A percentile compares a stretch with the other conserved stretches of the same genome.
Conservation (phyloP, 2,329 filamentous ascomycete genomes). For the Colletotrichum salicis region DNA sequence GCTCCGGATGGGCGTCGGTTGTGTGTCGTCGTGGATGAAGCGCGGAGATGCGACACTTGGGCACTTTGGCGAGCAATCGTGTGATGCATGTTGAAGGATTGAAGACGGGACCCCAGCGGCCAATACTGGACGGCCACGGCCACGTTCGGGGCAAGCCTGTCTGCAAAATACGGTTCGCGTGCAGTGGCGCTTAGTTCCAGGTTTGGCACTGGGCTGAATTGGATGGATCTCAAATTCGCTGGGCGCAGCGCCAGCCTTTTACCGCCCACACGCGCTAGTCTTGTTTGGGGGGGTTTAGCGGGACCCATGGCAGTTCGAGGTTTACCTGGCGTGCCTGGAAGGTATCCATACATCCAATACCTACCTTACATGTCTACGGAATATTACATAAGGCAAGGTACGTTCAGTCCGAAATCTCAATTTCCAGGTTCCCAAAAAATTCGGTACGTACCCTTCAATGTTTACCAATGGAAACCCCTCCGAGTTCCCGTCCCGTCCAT, state of each 20-base stretch:
- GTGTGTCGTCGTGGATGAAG: conserved; percentile 14
- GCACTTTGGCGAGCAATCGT: conserved; percentile 25
- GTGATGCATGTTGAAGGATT: conserved; percentile 38
- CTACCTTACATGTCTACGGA: no score
- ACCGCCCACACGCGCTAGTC: conserved; percentile 28
- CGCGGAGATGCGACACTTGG: conserved; percentile 29
- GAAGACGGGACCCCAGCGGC: conserved; percentile 28
- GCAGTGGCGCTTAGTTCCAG: conserved; percentile 31
- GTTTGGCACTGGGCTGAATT: conserved; percentile 15
- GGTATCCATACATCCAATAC: no score
- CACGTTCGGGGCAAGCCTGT: conserved; percentile 22
- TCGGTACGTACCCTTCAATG: conserved; percentile 1
- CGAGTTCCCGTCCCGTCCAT: background rate
- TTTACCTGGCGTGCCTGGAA: no score
- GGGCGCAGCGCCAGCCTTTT: conserved; percentile 19
- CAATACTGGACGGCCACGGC: background rate
- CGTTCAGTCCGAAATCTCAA: conserved; percentile 1
- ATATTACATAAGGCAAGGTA: no score
- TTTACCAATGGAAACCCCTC: background rate
- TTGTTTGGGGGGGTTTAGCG: conserved; percentile 10
- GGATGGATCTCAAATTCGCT: conserved; percentile 30
- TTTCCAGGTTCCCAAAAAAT: background rate
- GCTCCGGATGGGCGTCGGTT: background rate
- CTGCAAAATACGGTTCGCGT: conserved; percentile 37
- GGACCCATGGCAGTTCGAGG: conserved; percentile 28